A percentile compares a stretch with the other conserved stretches of the same genome.
phyloP scores from a whole-genome alignment of 2,329 filamentous ascomycete species.

The Trichoderma afroharzianum region DNA sequence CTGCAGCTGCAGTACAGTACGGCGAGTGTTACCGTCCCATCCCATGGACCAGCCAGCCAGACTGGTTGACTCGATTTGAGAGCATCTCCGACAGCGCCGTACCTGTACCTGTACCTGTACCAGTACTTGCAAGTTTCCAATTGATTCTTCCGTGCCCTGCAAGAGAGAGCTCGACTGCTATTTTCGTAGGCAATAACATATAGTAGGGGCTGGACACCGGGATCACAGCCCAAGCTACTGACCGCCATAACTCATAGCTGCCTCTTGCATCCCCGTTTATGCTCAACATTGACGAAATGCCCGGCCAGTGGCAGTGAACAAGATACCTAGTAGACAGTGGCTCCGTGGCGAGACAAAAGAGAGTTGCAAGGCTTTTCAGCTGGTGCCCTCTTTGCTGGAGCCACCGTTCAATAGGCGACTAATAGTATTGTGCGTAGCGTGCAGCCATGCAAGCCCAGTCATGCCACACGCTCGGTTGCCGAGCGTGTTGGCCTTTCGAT shows the following conservation, averaged over 20 bases:
- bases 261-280: not conserved
- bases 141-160: not conserved
- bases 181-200: too few relatives aligned
- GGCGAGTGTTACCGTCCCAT: not conserved
- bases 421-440: not conserved
- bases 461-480: not conserved
- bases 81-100: not conserved
- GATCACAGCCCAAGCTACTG: not conserved
- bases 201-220: not conserved
- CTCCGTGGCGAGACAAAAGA: not conserved
- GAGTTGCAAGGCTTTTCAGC: conserved; percentile 6
- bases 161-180: not conserved
- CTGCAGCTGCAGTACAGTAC: not conserved
- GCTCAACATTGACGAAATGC: not conserved
- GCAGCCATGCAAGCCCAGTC: not conserved
- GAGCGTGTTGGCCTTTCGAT: not conserved
- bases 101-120: not conserved
- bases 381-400: not conserved
- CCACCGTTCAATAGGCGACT: not conserved
- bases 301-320: not conserved
- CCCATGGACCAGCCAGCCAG: not conserved
- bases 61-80: not conserved
- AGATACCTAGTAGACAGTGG: not conserved
- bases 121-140: not conserved
- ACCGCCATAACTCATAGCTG: not conserved